These are phyloP conservation scores for Pseudoneurospora amorphoporcata DNA, from an alignment of 495 filamentous ascomycete species.

Conservation along the genomic window DNA sequence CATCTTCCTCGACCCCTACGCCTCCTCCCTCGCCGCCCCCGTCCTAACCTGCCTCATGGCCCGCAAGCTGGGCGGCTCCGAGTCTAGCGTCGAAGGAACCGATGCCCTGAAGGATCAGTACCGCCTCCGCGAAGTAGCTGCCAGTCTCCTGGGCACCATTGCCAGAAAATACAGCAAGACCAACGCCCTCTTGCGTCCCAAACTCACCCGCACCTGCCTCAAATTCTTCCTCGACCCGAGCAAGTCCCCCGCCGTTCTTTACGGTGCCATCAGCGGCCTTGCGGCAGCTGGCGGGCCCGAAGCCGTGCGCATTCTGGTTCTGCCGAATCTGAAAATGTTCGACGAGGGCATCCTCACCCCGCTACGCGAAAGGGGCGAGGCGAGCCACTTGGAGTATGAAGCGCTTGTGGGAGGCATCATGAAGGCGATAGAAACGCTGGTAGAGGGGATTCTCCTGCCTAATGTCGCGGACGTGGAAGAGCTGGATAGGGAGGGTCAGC, in stretches of 20 bases:
- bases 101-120: constrained; percentile 52
- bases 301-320: constrained; percentile 64
- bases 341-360: constrained; percentile 56
- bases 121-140: constrained; percentile 71
- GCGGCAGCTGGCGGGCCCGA: constrained; percentile 65
- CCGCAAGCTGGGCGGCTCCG: constrained; percentile 58
- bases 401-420: constrained; percentile 51
- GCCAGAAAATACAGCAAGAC: constrained; percentile 62
- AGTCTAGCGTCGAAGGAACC: constrained; percentile 16
- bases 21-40: constrained; percentile 74
- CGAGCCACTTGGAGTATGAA: constrained; percentile 47
- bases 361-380: constrained; percentile 45
- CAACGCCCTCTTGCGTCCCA: constrained; percentile 68
- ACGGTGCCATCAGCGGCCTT: constrained; percentile 74
- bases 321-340: constrained; percentile 73
- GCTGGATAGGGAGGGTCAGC: constrained; percentile 32
- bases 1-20: constrained; percentile 84
- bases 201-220: constrained; percentile 81
- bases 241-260: constrained; percentile 70
- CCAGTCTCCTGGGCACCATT: constrained; percentile 63
- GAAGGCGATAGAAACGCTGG: constrained; percentile 43
- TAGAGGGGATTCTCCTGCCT: constrained; percentile 7
- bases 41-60: constrained; percentile 86
- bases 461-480: constrained; percentile 22
- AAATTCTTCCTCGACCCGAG: constrained; percentile 81